Percentiles rank a stretch among this genome's conserved stretches.
phyloP scores from a whole-genome alignment of 371 early-diverging fungal genomes.

The Apophysomyces sp. region DNA sequence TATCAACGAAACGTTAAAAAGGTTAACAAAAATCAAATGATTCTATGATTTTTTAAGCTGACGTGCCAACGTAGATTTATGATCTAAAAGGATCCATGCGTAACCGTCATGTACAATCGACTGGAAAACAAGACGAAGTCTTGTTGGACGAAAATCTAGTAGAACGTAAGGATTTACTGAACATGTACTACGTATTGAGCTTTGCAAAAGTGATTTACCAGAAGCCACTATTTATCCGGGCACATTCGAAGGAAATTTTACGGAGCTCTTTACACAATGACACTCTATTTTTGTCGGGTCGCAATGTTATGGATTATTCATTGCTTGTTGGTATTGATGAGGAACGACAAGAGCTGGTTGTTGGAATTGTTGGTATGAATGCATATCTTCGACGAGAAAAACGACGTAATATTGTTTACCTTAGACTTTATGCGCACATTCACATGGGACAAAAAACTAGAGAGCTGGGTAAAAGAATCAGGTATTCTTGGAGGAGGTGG shows the following conservation, averaged over 20 bases:
- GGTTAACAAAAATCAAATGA: slow-evolving; percentile 25
- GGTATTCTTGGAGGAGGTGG: slow-evolving; percentile 86
- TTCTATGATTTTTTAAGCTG: background rate
- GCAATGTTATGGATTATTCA: slow-evolving; percentile 98
- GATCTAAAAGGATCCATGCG: slow-evolving; percentile 96
- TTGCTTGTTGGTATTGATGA: slow-evolving; percentile 92
- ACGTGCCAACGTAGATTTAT: slow-evolving; percentile 59
- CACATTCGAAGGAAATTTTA: slow-evolving; percentile 85
- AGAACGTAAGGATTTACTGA: slow-evolving; percentile 54
- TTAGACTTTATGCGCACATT: slow-evolving; percentile 94
- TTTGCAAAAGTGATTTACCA: slow-evolving; percentile 67
- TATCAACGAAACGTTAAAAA: slow-evolving; percentile 78
- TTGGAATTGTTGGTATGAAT: slow-evolving; percentile 88
- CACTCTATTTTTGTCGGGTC: slow-evolving; percentile 82
- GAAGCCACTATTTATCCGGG: slow-evolving; percentile 89
- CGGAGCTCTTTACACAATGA: slow-evolving; percentile 87
- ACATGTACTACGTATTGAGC: slow-evolving; percentile 3
- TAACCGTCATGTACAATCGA: slow-evolving; percentile 92
- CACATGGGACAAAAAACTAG: slow-evolving; percentile 98
- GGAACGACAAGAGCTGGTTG: slow-evolving; percentile 79
- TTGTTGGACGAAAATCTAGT: slow-evolving; percentile 93
- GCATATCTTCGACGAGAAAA: background rate
- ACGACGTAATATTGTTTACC: background rate
- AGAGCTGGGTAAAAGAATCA: slow-evolving; percentile 95
- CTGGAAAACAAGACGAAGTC: slow-evolving; percentile 86